Evolutionary conservation across 495 filamentous ascomycete species (phyloP), one percentile per base, ranked within the genome.

Genomic region (Talaromyces thailandensis): DNA sequence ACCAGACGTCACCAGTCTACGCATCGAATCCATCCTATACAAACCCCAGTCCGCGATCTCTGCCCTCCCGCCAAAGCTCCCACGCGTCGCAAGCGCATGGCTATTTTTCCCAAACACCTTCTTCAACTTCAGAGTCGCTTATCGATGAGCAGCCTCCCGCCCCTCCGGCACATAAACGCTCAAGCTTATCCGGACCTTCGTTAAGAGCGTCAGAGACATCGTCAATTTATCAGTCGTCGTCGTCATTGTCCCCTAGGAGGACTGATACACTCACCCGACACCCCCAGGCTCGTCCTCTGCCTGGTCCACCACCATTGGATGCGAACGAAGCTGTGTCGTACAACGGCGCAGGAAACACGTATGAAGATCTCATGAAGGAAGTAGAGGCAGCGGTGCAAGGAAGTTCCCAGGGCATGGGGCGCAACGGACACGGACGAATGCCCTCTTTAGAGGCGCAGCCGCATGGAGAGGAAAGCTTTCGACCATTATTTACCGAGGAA

Each of bases 281-380:
- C 66, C 83, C 82, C 6, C 82, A 86, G 58, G 71, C 79, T 4
- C 75, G 86, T 26, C 86, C 87, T 23, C 71, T 90, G 23, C 87
- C 87, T 14, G 79, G 81, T 14, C 83, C 82, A 21, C 82, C 81
- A 7, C 63, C 80, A 9, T 62, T 75, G 16, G 81, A 82, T 28
- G 68, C 76, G 6, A 79, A 80, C 73, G 31, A 14, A 9, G 11
- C 56, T 11, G 76, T 62, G 25, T 66, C 70, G 45, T 61, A 67
- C 50, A 63, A 58, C 52, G 65, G 62, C 28, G 37, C 60, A 3
- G 71, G 68, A 57, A 71, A 68, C n/a, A 56, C 60, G 21, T 62
- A 60, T 64, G 78, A 83, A 56, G 77, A 80, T 29, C 60, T 81
- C 16, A 73, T 81, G 60, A 73, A 72, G 26, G 78, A 82, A 58